Percentiles rank a stretch among this genome's conserved stretches.
These are phyloP conservation scores for Coemansia sp. DNA, from an alignment of 192 early-diverging fungal species.

Conservation along the genomic window DNA sequence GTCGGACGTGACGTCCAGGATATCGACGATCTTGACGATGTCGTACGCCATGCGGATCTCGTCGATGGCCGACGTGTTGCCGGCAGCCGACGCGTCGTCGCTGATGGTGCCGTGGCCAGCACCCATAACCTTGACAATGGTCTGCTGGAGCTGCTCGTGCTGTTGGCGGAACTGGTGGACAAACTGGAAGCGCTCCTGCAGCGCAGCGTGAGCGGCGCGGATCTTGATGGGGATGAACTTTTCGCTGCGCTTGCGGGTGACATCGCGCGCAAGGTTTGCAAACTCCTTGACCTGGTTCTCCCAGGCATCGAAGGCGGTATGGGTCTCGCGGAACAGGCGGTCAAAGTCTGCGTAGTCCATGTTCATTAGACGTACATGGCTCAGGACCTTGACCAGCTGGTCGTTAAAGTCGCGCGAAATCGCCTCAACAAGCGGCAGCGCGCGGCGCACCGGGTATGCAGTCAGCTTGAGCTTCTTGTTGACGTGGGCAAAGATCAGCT, in stretches of 20 bases:
- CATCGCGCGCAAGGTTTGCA: constrained; percentile 89
- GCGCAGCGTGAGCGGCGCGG: constrained; percentile 81
- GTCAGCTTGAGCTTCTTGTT: constrained; percentile 97
- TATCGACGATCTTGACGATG: constrained; percentile 88
- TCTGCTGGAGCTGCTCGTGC: constrained; percentile 97
- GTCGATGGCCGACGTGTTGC: constrained; percentile 75
- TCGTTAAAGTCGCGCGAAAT: constrained; percentile 95
- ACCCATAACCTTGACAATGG: constrained; percentile 91
- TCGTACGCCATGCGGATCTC: constrained; percentile 92
- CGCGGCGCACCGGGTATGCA: constrained; percentile 87
- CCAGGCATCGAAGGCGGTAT: constrained; percentile 90
- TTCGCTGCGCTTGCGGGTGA: constrained; percentile 88
- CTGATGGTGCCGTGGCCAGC: constrained; percentile 29
- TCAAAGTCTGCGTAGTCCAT: constrained; percentile 94
- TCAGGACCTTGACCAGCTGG: constrained; percentile 84
- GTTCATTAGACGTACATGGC: constrained; percentile 88
- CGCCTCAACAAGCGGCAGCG: constrained; percentile 89
- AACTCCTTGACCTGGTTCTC: constrained; percentile 96
- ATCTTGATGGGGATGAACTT: constrained; percentile 97
- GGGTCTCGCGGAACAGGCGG: constrained; percentile 74
- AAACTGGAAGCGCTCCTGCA: constrained; percentile 93
- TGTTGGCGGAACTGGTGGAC: constrained; percentile 90
- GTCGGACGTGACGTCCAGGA: constrained; percentile 90
- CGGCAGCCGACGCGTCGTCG: constrained; percentile 12
- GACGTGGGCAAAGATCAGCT: constrained; percentile 89